These are phyloP conservation scores for Pseudophaeomoniella oleicola DNA, from an alignment of 2,329 filamentous ascomycete species.

Conservation along the genomic window DNA sequence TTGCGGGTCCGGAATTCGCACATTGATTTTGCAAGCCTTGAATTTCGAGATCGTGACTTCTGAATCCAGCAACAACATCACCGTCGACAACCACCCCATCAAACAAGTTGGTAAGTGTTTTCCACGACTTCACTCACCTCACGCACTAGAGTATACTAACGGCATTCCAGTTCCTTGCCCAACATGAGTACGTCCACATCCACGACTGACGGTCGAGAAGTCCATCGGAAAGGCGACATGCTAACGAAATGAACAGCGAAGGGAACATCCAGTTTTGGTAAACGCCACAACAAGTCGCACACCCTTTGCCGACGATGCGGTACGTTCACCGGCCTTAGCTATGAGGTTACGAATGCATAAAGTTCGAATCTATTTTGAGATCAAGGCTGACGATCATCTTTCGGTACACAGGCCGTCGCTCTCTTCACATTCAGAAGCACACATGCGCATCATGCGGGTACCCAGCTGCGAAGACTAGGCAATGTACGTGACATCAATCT, in stretches of 20 bases:
- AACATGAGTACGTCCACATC: slow-evolving; percentile 40
- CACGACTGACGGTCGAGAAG: too few species aligned
- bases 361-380: too few species aligned
- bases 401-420: slow-evolving; percentile 90
- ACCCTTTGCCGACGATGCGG: slow-evolving; percentile 96
- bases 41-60: neutral
- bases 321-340: too few species aligned
- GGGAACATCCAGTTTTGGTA: slow-evolving; percentile 58
- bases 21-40: neutral
- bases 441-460: slow-evolving; percentile 94
- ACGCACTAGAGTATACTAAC: neutral
- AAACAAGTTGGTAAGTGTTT: neutral
- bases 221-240: slow-evolving; percentile 22
- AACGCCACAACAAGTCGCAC: slow-evolving; percentile 97
- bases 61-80: neutral
- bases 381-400: too few species aligned
- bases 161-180: slow-evolving; percentile 28
- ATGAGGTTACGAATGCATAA: too few species aligned
- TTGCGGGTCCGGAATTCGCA: too few species aligned
- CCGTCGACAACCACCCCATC: neutral
- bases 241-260: slow-evolving; percentile 41
- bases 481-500: slow-evolving; percentile 72
- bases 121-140: neutral
- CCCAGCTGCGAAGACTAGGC: slow-evolving; percentile 90
- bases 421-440: slow-evolving; percentile 99